A percentile compares a stretch with the other conserved stretches of the same genome.
Conservation (phyloP, 2,329 filamentous ascomycete species). For the Arthroderma uncinatum region DNA sequence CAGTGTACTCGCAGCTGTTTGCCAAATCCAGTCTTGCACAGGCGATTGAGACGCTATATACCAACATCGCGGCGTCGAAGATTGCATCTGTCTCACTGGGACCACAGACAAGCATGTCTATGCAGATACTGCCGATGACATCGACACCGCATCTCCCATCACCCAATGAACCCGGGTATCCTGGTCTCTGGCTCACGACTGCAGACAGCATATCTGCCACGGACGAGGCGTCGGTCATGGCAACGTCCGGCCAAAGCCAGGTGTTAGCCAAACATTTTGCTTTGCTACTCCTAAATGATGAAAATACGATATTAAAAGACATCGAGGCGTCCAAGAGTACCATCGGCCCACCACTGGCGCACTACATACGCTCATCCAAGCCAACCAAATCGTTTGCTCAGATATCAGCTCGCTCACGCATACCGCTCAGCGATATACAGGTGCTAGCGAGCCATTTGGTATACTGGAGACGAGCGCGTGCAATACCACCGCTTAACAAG, state of each 20-base stretch:
- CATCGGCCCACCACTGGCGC: slow-evolving; percentile 64
- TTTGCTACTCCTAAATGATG: slow-evolving; percentile 71
- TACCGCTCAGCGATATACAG: slow-evolving; percentile 70
- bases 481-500: slow-evolving; percentile 80
- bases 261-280: slow-evolving; percentile 73
- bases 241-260: slow-evolving; percentile 45
- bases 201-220: slow-evolving; percentile 66
- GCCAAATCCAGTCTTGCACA: slow-evolving; percentile 66
- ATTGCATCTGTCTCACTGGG: slow-evolving; percentile 76
- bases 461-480: slow-evolving; percentile 86
- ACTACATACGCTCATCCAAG: slow-evolving; percentile 51
- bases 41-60: slow-evolving; percentile 71
- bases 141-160: slow-evolving; percentile 64
- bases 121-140: slow-evolving; percentile 51
- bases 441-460: slow-evolving; percentile 87
- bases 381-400: slow-evolving; percentile 61
- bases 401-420: slow-evolving; percentile 48
- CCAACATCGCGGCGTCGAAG: slow-evolving; percentile 68
- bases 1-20: slow-evolving; percentile 34
- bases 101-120: slow-evolving; percentile 47
- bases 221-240: slow-evolving; percentile 49
- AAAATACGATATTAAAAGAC: slow-evolving; percentile 63
- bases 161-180: slow-evolving; percentile 56
- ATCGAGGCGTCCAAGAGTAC: slow-evolving; percentile 61
- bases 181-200: slow-evolving; percentile 76